Evolutionary conservation across 2,329 filamentous ascomycete species (phyloP).

Genomic region (Fusarium pilosicola): DNA sequence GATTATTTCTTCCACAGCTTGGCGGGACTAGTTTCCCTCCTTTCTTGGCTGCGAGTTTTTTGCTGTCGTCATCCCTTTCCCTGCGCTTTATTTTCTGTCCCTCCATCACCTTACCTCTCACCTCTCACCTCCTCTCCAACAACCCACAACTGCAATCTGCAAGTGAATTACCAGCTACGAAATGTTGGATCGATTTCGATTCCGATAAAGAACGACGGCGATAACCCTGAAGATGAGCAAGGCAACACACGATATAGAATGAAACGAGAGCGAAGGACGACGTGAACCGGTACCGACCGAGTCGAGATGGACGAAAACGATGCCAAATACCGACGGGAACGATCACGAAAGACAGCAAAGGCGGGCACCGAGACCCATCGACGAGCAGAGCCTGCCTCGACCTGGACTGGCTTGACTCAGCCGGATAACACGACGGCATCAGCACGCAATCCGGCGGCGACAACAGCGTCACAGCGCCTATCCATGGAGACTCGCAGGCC

Average conservation of each 20-base stretch:
- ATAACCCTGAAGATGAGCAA: not conserved
- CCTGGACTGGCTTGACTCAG: slow-evolving; percentile 37
- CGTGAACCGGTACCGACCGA: slow-evolving; percentile 20
- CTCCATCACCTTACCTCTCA: slow-evolving; percentile 22
- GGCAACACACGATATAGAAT: not conserved
- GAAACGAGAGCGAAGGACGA: not conserved
- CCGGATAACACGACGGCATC: slow-evolving; percentile 31
- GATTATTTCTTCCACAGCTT: not conserved
- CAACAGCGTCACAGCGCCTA: slow-evolving; percentile 41
- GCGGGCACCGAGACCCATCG: slow-evolving; percentile 33
- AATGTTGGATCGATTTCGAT: not conserved
- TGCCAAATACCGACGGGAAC: slow-evolving; percentile 24
- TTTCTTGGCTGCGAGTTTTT: not conserved
- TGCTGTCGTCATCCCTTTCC: slow-evolving; percentile 31
- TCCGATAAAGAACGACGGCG: not conserved
- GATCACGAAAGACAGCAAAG: slow-evolving; percentile 31
- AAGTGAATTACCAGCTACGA: slow-evolving; percentile 8
- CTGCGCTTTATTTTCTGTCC: slow-evolving; percentile 40
- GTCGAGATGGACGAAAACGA: slow-evolving; percentile 35
- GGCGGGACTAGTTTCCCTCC: slow-evolving; percentile 4
- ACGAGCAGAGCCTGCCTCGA: slow-evolving; percentile 31
- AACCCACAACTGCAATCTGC: slow-evolving; percentile 34
- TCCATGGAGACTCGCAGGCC: slow-evolving; percentile 28
- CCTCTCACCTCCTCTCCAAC: slow-evolving; percentile 32
- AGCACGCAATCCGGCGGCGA: slow-evolving; percentile 43